A percentile compares a stretch with the other conserved stretches of the same genome.
phyloP scores from a whole-genome alignment of 208 protist species.

The Trypanosoma melophagium region DNA sequence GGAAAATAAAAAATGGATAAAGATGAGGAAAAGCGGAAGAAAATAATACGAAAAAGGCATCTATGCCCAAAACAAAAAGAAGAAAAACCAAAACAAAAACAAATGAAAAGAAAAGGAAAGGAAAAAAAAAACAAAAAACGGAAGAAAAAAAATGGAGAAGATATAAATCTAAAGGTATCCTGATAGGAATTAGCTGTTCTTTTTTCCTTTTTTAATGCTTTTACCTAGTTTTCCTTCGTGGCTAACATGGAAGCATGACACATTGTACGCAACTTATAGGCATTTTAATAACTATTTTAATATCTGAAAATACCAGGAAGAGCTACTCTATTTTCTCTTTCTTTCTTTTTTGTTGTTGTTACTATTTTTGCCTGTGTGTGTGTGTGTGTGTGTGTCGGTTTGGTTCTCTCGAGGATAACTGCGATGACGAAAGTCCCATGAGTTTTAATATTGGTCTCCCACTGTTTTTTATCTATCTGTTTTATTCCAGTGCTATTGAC shows the following conservation, averaged over 20 bases:
- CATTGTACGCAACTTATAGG: no score
- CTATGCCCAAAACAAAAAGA: background rate
- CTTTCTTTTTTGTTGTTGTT: constrained; percentile 20
- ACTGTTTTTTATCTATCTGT: constrained; percentile 5
- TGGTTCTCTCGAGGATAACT: background rate
- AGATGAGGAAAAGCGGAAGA: background rate
- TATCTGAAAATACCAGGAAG: background rate
- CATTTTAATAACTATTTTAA: background rate
- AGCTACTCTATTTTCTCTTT: background rate
- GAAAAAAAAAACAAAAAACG: constrained; percentile 8
- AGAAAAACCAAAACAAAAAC: constrained; percentile 1
- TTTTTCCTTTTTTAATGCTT: no score
- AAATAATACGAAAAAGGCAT: background rate
- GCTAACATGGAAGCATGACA: no score
- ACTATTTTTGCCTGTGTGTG: background rate
- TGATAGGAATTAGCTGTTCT: no score
- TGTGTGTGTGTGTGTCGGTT: background rate
- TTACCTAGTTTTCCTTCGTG: no score
- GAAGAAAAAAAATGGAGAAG: background rate
- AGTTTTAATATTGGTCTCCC: background rate
- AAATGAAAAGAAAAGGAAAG: background rate
- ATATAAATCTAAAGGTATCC: background rate
- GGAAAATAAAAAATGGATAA: no score
- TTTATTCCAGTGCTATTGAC: constrained; percentile 2
- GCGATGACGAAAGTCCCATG: background rate